phyloP scores from a whole-genome alignment of 805 yeast species.

The Yarrowia divulgata region DNA sequence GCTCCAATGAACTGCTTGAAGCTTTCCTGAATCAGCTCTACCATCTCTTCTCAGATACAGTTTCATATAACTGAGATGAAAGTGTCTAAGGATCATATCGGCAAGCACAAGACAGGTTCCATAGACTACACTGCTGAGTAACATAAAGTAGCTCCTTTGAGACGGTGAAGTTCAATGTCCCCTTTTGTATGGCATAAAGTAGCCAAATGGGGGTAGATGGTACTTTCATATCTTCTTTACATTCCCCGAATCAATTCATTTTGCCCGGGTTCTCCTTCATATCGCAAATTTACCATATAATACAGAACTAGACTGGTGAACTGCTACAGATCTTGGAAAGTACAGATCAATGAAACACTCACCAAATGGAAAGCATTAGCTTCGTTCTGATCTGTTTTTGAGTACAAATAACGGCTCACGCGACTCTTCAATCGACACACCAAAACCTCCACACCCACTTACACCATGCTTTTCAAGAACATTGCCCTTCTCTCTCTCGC shows the following conservation, averaged over 20 bases:
- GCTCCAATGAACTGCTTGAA: no score
- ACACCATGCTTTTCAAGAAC: constrained; percentile 27
- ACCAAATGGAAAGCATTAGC: not conserved
- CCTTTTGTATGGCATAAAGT: not conserved
- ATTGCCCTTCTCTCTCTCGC: constrained; percentile 28
- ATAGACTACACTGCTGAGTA: not conserved
- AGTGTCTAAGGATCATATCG: no score
- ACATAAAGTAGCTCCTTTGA: not conserved
- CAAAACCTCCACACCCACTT: not conserved
- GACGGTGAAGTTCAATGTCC: not conserved
- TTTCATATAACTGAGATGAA: no score
- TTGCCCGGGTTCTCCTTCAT: not conserved
- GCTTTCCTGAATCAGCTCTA: no score
- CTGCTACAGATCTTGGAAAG: no score
- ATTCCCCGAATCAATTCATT: not conserved
- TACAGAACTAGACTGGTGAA: not conserved
- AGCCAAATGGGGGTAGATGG: not conserved
- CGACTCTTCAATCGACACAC: not conserved
- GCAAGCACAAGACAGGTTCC: not conserved
- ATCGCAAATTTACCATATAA: not conserved
- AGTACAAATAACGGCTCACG: not conserved
- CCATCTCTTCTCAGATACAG: no score
- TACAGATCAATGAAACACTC: no score
- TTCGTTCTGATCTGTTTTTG: no score
- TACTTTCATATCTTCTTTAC: not conserved